These are phyloP conservation scores for Drechslera avenae DNA, from an alignment of 2,329 filamentous ascomycete genomes.

Conservation along the genomic window DNA sequence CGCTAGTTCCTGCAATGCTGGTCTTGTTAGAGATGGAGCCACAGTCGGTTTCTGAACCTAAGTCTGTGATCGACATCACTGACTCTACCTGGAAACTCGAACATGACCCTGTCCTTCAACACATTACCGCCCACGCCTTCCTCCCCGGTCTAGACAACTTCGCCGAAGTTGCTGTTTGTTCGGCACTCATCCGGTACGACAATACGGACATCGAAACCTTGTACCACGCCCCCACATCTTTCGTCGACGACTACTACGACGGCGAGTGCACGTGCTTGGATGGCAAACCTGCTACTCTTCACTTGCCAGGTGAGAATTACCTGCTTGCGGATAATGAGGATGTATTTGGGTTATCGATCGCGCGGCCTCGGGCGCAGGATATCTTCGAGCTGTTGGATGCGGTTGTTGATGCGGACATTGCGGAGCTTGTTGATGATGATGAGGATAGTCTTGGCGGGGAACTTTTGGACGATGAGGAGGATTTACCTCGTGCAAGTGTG, in stretches of 20 bases:
- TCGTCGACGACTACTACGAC: conserved; percentile 6
- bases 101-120: conserved; percentile 1
- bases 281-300: not conserved
- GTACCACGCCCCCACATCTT: conserved; percentile 6
- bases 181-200: conserved; percentile 7
- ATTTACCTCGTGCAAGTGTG: not conserved
- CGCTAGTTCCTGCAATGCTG: not conserved
- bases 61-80: not conserved
- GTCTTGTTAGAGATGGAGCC: not conserved
- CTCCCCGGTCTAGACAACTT: conserved; percentile 12
- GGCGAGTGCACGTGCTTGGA: conserved; percentile 9
- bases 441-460: no score
- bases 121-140: not conserved
- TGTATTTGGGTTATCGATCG: not conserved
- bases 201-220: conserved; percentile 5
- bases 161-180: not conserved
- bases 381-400: not conserved
- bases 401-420: conserved; percentile 1
- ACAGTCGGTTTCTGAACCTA: no score
- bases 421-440: not conserved
- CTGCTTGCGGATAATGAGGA: not conserved
- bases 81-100: not conserved
- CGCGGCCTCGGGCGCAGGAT: not conserved
- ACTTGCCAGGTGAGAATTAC: not conserved
- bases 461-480: not conserved